Evolutionary conservation across 805 yeast species (phyloP).

Genomic region (Schwanniomyces sp.): DNA sequence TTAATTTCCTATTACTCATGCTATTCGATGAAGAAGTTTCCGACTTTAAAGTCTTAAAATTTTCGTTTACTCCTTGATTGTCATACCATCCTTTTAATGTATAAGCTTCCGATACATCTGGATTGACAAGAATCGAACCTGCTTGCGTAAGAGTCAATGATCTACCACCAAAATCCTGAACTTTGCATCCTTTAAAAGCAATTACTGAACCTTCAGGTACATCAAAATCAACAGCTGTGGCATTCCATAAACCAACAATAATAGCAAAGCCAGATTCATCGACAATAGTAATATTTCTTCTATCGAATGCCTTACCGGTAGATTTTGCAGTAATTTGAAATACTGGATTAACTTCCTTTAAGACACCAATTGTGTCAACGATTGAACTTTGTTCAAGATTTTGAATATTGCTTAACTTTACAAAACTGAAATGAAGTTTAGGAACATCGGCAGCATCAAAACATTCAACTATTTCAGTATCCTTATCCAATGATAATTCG

Average conservation of each 20-base stretch:
- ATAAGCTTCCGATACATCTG: constrained; percentile 87
- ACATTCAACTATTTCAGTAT: constrained; percentile 72
- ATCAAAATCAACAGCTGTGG: constrained; percentile 75
- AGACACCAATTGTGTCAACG: constrained; percentile 85
- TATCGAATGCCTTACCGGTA: constrained; percentile 88
- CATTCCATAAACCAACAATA: constrained; percentile 87
- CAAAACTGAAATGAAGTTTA: constrained; percentile 72
- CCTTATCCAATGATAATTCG: constrained; percentile 80
- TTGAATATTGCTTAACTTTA: constrained; percentile 64
- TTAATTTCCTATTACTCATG: constrained; percentile 60
- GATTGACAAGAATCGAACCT: constrained; percentile 75
- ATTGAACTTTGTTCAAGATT: constrained; percentile 67
- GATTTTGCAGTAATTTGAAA: constrained; percentile 80
- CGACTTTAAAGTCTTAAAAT: constrained; percentile 59
- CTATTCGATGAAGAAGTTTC: constrained; percentile 46
- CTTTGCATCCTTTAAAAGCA: constrained; percentile 88
- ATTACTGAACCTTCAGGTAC: constrained; percentile 78
- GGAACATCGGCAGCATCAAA: constrained; percentile 67
- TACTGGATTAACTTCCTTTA: constrained; percentile 72
- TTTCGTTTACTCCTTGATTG: constrained; percentile 63
- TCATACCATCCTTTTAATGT: constrained; percentile 94
- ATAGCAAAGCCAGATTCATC: constrained; percentile 81
- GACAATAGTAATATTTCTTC: constrained; percentile 84
- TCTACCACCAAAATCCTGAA: constrained; percentile 86
- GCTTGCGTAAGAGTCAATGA: constrained; percentile 77